Evolutionary conservation across 371 early-diverging fungal species (phyloP), one percentile per base, ranked within the genome.

Genomic region (Neoconidiobolus thromboides): DNA sequence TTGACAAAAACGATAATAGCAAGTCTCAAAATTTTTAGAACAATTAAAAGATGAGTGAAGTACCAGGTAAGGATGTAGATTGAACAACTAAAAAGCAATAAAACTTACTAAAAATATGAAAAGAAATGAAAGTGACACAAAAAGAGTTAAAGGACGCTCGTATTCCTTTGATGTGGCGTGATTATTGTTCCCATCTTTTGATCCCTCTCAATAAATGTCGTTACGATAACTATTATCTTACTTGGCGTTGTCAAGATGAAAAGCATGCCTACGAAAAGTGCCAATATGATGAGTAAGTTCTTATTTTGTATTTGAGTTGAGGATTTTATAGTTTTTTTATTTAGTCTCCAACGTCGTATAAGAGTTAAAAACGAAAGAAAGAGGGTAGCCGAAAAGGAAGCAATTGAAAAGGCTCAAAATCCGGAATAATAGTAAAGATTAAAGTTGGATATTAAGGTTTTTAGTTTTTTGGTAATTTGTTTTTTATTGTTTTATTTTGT

Each of bases 161-260:
- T 54, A 77, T 96, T 61, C 94, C 94, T 15, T 68, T 91, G 48
- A 82, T 82, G 58, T 91, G 80, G 74, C 83, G 96, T 60, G 96
- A 96, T 78, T 89, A 84, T 71, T 96, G 96, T 71, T 87, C 94
- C 42, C 85, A 92, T 65, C 71, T 93, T 59, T 76, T 90, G 53
- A 83, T 91, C 60, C 86, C 85, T 39, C 73, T 95, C 51, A 91
- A 93, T 83, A 82, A 88, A 68, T 95, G 96, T 75, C 77, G 93
- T 50, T 77, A 77, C 61, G 83, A 83, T 60, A 85, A 80, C 63
- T 82, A 77, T 65, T 93, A 87, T 69, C 67, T 89, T 64, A 92
- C 93, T 46, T 93, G 91, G 91, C 86, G 85, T 72, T 95, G 96
- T 73, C 85, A 82, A 65, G 80, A 81, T 65, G 91, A 93, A 75